These are phyloP conservation scores for Juglanconis oblonga DNA, from an alignment of 2,329 filamentous ascomycete species.

Conservation along the genomic window DNA sequence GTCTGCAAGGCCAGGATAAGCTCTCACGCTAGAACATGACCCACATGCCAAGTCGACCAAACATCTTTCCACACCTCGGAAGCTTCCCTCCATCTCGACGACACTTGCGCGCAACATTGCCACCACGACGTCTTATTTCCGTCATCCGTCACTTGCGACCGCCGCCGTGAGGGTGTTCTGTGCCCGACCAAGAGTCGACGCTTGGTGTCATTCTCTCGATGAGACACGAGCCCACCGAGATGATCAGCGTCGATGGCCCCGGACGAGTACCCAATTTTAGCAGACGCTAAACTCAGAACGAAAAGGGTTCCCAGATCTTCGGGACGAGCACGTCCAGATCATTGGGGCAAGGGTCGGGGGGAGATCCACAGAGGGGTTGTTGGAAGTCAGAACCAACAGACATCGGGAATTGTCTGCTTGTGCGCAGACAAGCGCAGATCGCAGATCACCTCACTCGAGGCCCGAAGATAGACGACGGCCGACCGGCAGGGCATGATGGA, in stretches of 20 bases:
- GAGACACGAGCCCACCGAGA: background rate
- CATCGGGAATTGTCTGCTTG: background rate
- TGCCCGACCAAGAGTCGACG: background rate
- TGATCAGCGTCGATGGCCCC: background rate
- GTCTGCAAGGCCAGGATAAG: conserved; percentile 6
- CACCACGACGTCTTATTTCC: background rate
- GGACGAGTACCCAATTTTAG: conserved; percentile 9
- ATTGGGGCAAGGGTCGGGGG: conserved; percentile 7
- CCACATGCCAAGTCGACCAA: conserved; percentile 3
- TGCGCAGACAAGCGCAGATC: background rate
- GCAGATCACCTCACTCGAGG: background rate
- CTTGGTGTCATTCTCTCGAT: background rate
- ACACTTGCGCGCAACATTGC: background rate
- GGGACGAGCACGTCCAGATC: conserved; percentile 3
- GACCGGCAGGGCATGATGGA: background rate
- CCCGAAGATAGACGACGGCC: background rate
- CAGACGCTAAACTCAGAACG: conserved; percentile 17
- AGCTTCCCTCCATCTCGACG: background rate
- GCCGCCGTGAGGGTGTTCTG: background rate
- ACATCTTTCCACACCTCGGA: background rate
- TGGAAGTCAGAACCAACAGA: background rate
- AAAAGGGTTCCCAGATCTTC: conserved; percentile 16
- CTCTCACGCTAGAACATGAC: conserved; percentile 11
- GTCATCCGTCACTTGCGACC: background rate
- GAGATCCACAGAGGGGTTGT: conserved; percentile 12